Percentiles rank a stretch among this genome's conserved stretches.
phyloP scores from a whole-genome alignment of 2,329 filamentous ascomycete species.

The Talaromyces sp. region DNA sequence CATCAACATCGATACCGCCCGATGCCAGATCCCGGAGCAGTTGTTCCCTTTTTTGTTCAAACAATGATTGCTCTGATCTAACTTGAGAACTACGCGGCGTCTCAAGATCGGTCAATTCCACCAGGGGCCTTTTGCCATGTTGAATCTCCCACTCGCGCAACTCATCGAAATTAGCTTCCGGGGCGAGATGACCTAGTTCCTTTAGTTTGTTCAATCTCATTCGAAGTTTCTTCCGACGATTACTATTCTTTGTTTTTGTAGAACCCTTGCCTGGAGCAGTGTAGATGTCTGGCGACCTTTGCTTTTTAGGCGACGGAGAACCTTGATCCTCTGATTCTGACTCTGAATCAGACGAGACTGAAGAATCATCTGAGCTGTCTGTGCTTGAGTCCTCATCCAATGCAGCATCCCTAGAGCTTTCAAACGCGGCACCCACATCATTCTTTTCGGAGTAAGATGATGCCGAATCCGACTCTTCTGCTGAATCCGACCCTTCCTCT shows the following conservation, averaged over 20 bases:
- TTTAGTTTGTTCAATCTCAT: slow-evolving; percentile 52
- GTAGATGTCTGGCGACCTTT: slow-evolving; percentile 13
- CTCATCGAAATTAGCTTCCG: slow-evolving; percentile 48
- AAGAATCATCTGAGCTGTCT: slow-evolving; percentile 10
- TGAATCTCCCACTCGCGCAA: slow-evolving; percentile 36
- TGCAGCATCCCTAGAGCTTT: slow-evolving; percentile 1
- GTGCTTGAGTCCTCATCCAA: background rate
- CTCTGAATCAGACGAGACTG: slow-evolving; percentile 25
- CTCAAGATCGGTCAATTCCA: slow-evolving; percentile 19
- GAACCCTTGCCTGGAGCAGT: slow-evolving; percentile 48
- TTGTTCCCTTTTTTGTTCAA: slow-evolving; percentile 49
- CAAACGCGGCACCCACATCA: background rate
- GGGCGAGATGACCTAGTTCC: slow-evolving; percentile 47
- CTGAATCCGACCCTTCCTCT: slow-evolving; percentile 24
- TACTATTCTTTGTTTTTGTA: slow-evolving; percentile 50
- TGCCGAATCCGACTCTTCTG: background rate
- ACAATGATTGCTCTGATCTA: slow-evolving; percentile 35
- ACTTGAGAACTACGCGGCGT: slow-evolving; percentile 14
- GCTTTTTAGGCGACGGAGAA: slow-evolving; percentile 14
- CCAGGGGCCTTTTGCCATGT: slow-evolving; percentile 20
- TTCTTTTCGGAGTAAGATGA: background rate
- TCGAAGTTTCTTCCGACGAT: slow-evolving; percentile 49
- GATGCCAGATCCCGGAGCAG: slow-evolving; percentile 49
- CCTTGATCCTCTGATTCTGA: slow-evolving; percentile 35
- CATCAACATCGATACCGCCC: slow-evolving; percentile 49